Percentiles rank a stretch among this genome's conserved stretches.
Conservation (phyloP, 2,329 filamentous ascomycete species). For the Epichloe sp. region DNA sequence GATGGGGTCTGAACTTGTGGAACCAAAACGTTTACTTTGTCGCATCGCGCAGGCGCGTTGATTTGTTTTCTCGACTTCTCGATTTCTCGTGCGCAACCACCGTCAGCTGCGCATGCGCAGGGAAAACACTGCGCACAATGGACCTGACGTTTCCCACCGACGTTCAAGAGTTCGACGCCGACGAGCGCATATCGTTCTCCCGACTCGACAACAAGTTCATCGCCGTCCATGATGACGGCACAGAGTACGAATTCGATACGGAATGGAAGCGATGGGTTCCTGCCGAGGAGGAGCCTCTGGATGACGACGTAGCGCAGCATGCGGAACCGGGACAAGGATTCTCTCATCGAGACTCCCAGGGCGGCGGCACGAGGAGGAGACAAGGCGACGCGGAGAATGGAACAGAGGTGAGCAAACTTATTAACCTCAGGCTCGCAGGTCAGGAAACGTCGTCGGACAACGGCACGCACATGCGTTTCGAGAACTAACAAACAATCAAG, state of each 20-base stretch:
- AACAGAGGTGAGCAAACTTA: conserved; percentile 28
- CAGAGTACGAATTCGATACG: conserved; percentile 72
- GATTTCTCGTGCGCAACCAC: neutral
- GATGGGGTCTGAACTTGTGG: neutral
- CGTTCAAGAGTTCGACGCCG: conserved; percentile 56
- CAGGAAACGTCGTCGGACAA: too few species aligned
- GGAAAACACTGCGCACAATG: conserved; percentile 12
- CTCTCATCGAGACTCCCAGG: neutral
- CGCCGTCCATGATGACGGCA: conserved; percentile 70
- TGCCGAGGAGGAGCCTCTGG: conserved; percentile 35
- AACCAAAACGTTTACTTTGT: neutral
- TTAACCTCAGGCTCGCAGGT: too few species aligned
- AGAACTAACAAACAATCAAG: neutral
- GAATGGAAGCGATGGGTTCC: conserved; percentile 63
- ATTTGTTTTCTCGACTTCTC: neutral
- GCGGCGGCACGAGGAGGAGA: conserved; percentile 24
- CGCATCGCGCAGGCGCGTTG: neutral
- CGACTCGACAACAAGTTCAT: conserved; percentile 70
- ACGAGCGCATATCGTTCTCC: conserved; percentile 80
- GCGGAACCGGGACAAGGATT: neutral
- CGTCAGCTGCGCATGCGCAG: neutral
- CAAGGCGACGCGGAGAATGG: conserved; percentile 26
- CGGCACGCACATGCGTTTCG: neutral
- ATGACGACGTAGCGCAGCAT: conserved; percentile 9
- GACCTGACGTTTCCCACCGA: conserved; percentile 40